A percentile compares a stretch with the other conserved stretches of the same genome.
phyloP scores from a whole-genome alignment of 2,329 filamentous ascomycete genomes.

The Fusarium chlamydosporum region DNA sequence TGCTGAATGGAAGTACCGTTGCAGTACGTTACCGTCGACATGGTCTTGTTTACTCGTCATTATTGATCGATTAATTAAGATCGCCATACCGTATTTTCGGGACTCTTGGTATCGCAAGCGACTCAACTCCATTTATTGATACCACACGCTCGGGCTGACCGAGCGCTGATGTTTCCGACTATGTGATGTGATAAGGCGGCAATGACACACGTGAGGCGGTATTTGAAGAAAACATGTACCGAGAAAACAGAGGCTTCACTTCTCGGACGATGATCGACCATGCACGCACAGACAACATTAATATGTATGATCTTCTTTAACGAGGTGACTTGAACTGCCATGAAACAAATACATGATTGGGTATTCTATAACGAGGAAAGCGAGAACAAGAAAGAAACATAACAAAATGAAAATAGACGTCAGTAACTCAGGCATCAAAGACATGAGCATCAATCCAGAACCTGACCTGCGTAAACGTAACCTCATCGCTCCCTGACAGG shows the following conservation, averaged over 20 bases:
- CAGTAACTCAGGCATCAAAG: neutral
- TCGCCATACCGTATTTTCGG: constrained; percentile 1
- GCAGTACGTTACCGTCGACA: neutral
- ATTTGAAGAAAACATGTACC: neutral
- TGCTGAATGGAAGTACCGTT: neutral
- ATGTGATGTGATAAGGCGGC: neutral
- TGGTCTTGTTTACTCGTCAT: neutral
- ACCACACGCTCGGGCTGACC: constrained; percentile 2
- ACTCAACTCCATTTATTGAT: neutral
- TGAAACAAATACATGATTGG: neutral
- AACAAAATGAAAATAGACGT: neutral
- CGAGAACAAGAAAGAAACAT: neutral
- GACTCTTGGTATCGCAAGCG: neutral
- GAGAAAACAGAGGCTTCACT: neutral
- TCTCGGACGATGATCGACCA: neutral
- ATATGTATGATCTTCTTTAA: neutral
- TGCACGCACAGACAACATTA: constrained; percentile 1
- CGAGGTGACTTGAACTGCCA: neutral
- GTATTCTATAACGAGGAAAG: constrained; percentile 7
- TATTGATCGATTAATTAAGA: constrained; percentile 3
- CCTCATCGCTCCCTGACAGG: neutral
- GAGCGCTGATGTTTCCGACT: neutral
- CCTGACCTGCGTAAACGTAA: constrained; percentile 1
- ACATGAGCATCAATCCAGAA: neutral
- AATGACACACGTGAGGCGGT: neutral